Base-by-base conservation (phyloP, 2,329 filamentous ascomycete genomes). In the Claviceps africana region DNA sequence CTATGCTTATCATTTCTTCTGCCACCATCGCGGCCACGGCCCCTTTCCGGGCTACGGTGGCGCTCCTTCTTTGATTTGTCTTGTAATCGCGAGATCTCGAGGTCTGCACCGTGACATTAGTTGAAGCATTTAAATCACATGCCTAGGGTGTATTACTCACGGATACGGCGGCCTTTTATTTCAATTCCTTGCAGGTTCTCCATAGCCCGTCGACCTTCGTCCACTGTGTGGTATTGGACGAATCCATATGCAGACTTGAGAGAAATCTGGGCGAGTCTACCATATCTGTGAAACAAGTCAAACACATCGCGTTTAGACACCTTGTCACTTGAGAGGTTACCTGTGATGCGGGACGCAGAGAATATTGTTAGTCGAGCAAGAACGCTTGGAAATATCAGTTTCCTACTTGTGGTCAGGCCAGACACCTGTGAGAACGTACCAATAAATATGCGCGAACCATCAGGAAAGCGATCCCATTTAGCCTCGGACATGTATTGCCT, bases 171-270 rank as follows among this genome's bases (percentile, higher is more conserved):
- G n/a, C 90, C 91, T 62, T 87, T 81, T 39, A 97, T 81, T 57
- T 88, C 79, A 42, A 81, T 78, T 10, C 87, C 88, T 67, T 97
- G 88, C 55, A 96, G 82, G 37, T 77, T 76, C 37, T 85, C 75
- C 59, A 97, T 77, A 4, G 91, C 91, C 46, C 76, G 74, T 53
- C 78, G 74, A 57, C 89, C 95, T 62, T 91, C 84, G 2, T 78
- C 74, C 4, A 82, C 72, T 31, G 88, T 83, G 58, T 95, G 77
- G 58, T 94, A 98, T 65, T 97, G 93, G 37, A 97, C 89, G 64
- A 97, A 98, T 1, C 93, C 93, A 67, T 95, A 97, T 1, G 90
- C 90, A 58, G 93, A 89, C 67, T 97, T 97, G 60, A 97, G 88
- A 1, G 89, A 95, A 55, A 97, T 93, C 65, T 98, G 93, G 2